Evolutionary conservation across 495 filamentous ascomycete species (phyloP), one percentile per base, ranked within the genome.

Genomic region (Penicillium pulvis): DNA sequence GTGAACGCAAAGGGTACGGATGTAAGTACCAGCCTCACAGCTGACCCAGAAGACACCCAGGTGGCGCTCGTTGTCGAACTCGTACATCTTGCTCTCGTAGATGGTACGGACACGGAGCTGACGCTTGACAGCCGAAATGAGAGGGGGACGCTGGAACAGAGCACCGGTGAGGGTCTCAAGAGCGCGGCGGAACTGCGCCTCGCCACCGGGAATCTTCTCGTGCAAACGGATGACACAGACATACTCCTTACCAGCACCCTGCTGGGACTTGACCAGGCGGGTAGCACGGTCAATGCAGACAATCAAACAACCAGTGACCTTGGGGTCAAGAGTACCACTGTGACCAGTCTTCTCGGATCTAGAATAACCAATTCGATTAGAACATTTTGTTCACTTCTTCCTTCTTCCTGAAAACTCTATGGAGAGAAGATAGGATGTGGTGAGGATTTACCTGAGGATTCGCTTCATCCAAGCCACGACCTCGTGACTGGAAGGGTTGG

Each of bases 41-140:
- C 90, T 93, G 57, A 98, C 95, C 94, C 94, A 97, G 84, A 98
- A 98, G 33, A 98, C 92, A 73, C 89, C 95, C n/a, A 98, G 84
- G 69, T 97, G 91, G 59, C 94, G 86, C 56, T 98, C 92, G 72
- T 98, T 96, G 75, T 98, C 94, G 69, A 97, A 98, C 76, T 98
- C 93, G 65, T 92, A 88, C 35, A 97, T 79, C 76, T 93, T 93
- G 81, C 89, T 92, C 77, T 97, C 90, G 75, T 97, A 87, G 67
- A 98, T 96, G 11, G 94, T 96, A 72, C 94, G 87, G 69, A 98
- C 93, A 79, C 94, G 93, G 51, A 98, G 84, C 78, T 97, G 92
- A 71, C 94, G 87, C 87, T 98, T 98, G 70, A 98, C 94, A 61
- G 94, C 94, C 12, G 94, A 98, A 62, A 98, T 98, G 67, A 98